These are phyloP conservation scores for Polychaeton citri DNA, from an alignment of 2,329 filamentous ascomycete genomes.

Conservation along the genomic window DNA sequence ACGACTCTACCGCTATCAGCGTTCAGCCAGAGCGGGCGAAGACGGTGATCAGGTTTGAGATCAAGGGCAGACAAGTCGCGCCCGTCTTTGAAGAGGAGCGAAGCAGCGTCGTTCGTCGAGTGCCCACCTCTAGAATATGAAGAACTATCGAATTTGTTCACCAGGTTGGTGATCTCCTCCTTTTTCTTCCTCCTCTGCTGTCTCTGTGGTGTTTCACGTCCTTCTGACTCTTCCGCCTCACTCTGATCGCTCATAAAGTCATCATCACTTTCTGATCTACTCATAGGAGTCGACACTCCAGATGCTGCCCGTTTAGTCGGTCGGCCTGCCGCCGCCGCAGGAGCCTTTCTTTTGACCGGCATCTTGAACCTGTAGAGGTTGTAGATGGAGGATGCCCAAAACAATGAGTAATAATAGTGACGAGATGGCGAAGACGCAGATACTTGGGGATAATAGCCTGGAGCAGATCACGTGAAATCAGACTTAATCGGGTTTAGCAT, in stretches of 20 bases:
- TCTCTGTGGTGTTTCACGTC: constrained; percentile 18
- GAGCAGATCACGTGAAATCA: neutral
- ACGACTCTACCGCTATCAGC: constrained; percentile 76
- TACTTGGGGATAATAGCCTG: neutral
- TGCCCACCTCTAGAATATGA: constrained; percentile 28
- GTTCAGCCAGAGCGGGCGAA: constrained; percentile 89
- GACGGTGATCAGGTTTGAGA: constrained; percentile 77
- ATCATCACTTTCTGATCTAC: constrained; percentile 39
- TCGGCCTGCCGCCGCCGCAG: constrained; percentile 21
- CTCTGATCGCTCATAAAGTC: constrained; percentile 37
- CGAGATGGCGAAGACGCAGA: constrained; percentile 5
- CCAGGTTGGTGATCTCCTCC: constrained; percentile 28
- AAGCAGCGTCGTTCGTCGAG: constrained; percentile 38
- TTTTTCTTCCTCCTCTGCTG: constrained; percentile 8
- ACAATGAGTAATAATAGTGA: too few relatives aligned
- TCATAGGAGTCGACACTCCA: constrained; percentile 28
- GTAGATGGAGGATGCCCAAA: too few relatives aligned
- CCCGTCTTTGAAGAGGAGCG: constrained; percentile 40
- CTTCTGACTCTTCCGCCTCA: constrained; percentile 12
- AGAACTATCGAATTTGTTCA: constrained; percentile 41
- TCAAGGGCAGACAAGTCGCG: constrained; percentile 71
- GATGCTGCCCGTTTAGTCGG: constrained; percentile 25
- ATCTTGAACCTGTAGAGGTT: too few relatives aligned
- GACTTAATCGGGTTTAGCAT: too few relatives aligned
- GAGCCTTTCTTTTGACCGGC: constrained; percentile 26